A percentile compares a stretch with the other conserved stretches of the same genome.
Evolutionary conservation across 257 asterid species (phyloP).

Genomic region (Capsicum baccatum): DNA sequence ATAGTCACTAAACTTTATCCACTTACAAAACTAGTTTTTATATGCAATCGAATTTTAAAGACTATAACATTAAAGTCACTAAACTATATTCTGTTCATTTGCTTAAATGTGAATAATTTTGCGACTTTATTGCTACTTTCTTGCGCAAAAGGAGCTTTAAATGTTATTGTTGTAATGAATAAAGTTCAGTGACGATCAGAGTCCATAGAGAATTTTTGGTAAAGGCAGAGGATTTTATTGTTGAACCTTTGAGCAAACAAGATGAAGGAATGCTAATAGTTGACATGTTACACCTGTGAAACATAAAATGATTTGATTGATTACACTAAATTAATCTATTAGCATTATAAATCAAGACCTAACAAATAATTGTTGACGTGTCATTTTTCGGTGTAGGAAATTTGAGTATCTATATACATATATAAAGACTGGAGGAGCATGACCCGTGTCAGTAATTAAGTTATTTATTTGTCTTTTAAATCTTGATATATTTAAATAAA

Average conservation of each 20-base stretch:
- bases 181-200: neutral
- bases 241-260: neutral
- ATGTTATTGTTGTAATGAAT: neutral
- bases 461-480: too few species aligned
- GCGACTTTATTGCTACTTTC: neutral
- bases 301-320: neutral
- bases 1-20: too few species aligned
- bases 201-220: neutral
- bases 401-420: too few species aligned
- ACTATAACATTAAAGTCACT: too few species aligned
- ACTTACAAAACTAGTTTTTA: too few species aligned
- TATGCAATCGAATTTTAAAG: too few species aligned
- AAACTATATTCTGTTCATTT: too few species aligned
- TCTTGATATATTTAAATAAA: too few species aligned
- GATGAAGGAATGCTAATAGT: neutral
- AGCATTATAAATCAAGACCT: neutral
- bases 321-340: neutral
- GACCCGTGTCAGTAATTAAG: too few species aligned
- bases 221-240: neutral
- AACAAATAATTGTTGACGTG: too few species aligned
- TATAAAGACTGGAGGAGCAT: too few species aligned
- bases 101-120: neutral
- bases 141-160: neutral
- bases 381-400: too few species aligned
- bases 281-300: constrained; percentile 6